A percentile compares a stretch with the other conserved stretches of the same genome.
Conservation (phyloP, 345 rosid species). For the Citrus hindsii region DNA sequence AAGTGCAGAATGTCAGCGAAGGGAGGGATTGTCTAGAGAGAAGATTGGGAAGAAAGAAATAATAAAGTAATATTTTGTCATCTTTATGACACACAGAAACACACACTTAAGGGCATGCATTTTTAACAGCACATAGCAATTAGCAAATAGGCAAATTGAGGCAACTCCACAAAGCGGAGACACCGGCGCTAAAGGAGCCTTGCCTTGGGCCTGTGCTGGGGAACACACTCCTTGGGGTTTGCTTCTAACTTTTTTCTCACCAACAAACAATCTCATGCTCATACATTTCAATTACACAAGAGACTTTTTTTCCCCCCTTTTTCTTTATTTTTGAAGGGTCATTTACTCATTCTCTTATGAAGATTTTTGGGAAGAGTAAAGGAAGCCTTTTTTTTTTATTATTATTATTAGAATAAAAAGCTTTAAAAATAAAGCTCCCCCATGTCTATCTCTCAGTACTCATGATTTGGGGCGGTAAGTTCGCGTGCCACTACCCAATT, state of each 20-base stretch:
- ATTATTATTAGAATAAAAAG: not conserved
- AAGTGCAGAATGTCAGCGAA: slow-evolving; percentile 58
- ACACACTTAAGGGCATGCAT: not conserved
- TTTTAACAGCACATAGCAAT: slow-evolving; percentile 1
- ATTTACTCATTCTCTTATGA: slow-evolving; percentile 7
- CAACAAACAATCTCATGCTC: not conserved
- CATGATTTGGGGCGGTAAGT: slow-evolving; percentile 55
- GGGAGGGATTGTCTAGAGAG: slow-evolving; percentile 35
- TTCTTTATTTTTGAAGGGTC: slow-evolving; percentile 2
- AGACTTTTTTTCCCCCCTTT: not conserved
- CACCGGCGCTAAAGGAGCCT: slow-evolving; percentile 64
- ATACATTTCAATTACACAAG: not conserved
- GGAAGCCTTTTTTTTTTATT: slow-evolving; percentile 10
- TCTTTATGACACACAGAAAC: slow-evolving; percentile 1
- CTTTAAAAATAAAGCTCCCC: not conserved
- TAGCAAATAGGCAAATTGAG: slow-evolving; percentile 9
- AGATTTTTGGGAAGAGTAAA: slow-evolving; percentile 47
- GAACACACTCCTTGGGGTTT: slow-evolving; percentile 62
- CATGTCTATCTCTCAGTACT: slow-evolving; percentile 11
- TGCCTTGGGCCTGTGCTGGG: slow-evolving; percentile 50
- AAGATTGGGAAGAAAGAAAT: slow-evolving; percentile 11
- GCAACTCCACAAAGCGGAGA: slow-evolving; percentile 45
- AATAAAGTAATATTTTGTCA: not conserved
- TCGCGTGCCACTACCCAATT: slow-evolving; percentile 52
- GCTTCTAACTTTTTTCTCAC: slow-evolving; percentile 12